These are phyloP conservation scores for Amylostereum chailletii DNA, from an alignment of 1,284 basidiomycete species.

Conservation along the genomic window DNA sequence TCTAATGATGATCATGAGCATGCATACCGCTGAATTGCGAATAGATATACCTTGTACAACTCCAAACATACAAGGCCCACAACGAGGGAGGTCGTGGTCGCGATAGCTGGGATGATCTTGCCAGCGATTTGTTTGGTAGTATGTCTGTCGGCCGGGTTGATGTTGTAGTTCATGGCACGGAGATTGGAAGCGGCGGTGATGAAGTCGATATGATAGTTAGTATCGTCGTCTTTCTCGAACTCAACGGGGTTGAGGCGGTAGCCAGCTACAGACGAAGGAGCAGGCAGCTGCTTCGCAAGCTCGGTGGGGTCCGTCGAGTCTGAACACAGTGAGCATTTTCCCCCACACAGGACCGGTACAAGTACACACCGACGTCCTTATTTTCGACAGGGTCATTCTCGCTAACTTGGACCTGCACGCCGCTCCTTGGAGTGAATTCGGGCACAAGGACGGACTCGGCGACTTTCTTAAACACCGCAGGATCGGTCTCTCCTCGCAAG, in stretches of 20 bases:
- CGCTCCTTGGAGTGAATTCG: constrained; percentile 89
- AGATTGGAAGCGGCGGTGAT: constrained; percentile 98
- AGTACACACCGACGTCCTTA: constrained; percentile 28
- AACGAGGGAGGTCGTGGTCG: constrained; percentile 94
- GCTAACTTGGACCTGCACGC: constrained; percentile 91
- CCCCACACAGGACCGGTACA: constrained; percentile 9
- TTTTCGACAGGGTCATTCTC: constrained; percentile 84
- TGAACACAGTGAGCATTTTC: constrained; percentile 13
- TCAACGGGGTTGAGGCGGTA: constrained; percentile 93
- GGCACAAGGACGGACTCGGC: constrained; percentile 84
- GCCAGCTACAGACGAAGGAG: constrained; percentile 86
- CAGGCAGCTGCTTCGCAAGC: constrained; percentile 65
- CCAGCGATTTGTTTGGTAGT: constrained; percentile 98
- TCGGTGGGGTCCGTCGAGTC: constrained; percentile 49
- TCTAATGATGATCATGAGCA: constrained; percentile 30
- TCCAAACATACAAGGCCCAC: constrained; percentile 95
- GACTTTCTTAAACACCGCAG: constrained; percentile 75
- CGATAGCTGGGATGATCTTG: constrained; percentile 99
- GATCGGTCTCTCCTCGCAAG: constrained; percentile 83
- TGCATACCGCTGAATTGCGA: background rate
- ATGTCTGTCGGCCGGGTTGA: constrained; percentile 84
- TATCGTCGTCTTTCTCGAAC: constrained; percentile 99
- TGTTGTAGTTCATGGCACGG: constrained; percentile 93
- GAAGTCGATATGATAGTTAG: constrained; percentile 98
- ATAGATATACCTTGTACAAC: constrained; percentile 76